Percentiles rank a stretch among this genome's conserved stretches.
These are phyloP conservation scores for Arthrinium phaeospermum DNA, from an alignment of 2,329 filamentous ascomycete genomes.

Conservation along the genomic window DNA sequence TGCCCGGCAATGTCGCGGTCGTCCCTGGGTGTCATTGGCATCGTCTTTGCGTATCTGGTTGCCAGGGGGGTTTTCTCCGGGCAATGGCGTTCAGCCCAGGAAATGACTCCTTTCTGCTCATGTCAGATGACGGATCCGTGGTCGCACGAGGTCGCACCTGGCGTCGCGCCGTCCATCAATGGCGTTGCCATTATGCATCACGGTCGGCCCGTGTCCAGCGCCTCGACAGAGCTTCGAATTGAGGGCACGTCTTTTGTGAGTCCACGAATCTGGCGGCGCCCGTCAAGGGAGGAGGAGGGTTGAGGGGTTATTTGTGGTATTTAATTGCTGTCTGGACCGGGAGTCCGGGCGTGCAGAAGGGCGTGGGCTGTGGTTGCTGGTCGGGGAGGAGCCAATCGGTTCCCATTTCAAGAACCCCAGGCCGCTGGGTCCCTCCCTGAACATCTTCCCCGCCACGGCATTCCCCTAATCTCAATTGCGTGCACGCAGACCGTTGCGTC, in stretches of 20 bases:
- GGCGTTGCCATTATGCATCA: constrained; percentile 1
- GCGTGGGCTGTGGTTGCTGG: not conserved
- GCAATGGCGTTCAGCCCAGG: not conserved
- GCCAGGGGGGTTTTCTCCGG: not conserved
- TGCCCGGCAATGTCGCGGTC: not conserved
- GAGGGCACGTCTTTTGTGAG: not conserved
- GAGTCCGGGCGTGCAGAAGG: not conserved
- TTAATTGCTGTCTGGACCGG: not conserved
- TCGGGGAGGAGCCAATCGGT: constrained; percentile 2
- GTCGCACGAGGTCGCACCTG: not conserved
- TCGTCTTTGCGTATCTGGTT: not conserved
- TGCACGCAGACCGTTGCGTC: not conserved
- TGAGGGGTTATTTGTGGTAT: not conserved
- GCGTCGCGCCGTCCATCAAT: not conserved
- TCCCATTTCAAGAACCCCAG: not conserved
- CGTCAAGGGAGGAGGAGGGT: not conserved
- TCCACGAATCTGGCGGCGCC: not conserved
- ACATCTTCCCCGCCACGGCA: not conserved
- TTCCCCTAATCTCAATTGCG: constrained; percentile 5
- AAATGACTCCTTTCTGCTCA: not conserved
- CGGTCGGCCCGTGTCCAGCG: constrained; percentile 14
- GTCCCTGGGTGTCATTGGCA: not conserved
- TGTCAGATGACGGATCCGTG: not conserved
- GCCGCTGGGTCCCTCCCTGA: not conserved
- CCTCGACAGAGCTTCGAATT: not conserved